Evolutionary conservation across 371 early-diverging fungal genomes (phyloP).

Genomic region (Phascolomyces articulosus): DNA sequence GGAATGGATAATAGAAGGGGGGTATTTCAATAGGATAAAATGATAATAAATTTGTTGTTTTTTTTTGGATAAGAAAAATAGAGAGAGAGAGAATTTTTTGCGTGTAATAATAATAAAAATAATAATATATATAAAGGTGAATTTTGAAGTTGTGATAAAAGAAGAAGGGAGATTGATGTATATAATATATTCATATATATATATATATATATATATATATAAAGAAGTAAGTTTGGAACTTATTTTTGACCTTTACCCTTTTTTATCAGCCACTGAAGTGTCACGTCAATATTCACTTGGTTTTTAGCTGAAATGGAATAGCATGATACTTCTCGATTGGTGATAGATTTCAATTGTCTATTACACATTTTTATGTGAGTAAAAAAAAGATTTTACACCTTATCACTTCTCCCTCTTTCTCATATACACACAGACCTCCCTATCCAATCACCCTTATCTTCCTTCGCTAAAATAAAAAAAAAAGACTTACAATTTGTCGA

Average conservation of each 20-base stretch:
- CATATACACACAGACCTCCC: not conserved
- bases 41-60: not conserved
- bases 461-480: too few relatives aligned
- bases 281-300: conserved; percentile 95
- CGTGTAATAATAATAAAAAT: too few relatives aligned
- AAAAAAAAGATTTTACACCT: too few relatives aligned
- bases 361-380: not conserved
- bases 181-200: not conserved
- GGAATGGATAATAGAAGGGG: not conserved
- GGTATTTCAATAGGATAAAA: conserved; percentile 9
- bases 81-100: too few relatives aligned
- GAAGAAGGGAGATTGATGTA: not conserved
- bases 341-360: conserved; percentile 88
- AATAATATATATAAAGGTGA: too few relatives aligned
- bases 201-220: too few relatives aligned
- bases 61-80: not conserved
- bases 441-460: not conserved
- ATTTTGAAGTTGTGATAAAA: too few relatives aligned
- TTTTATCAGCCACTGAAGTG: conserved; percentile 96
- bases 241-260: conserved; percentile 70
- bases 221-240: too few relatives aligned
- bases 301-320: conserved; percentile 99
- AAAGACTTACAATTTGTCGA: conserved; percentile 80
- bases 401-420: not conserved
- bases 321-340: conserved; percentile 96